phyloP scores from a whole-genome alignment of 2,329 filamentous ascomycete species.

The Pseudomassariella vexata region DNA sequence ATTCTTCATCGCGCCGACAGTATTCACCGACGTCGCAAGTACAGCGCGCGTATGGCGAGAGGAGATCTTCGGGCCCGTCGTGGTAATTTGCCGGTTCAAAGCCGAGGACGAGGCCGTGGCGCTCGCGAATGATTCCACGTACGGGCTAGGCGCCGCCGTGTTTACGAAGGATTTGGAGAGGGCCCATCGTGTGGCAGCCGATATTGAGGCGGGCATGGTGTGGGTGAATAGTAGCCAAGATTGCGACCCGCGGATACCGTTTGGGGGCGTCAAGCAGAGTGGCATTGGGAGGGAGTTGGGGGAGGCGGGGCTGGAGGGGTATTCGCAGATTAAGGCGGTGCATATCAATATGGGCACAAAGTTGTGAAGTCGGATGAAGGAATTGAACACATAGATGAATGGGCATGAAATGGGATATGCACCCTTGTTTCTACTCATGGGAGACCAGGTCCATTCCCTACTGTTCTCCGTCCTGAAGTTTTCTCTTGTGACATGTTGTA shows the following conservation, averaged over 20 bases:
- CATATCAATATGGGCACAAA: slow-evolving; percentile 5
- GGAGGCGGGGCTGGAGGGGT: slow-evolving; percentile 5
- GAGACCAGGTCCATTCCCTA: too few species aligned
- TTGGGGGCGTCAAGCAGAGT: slow-evolving; percentile 10
- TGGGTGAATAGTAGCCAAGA: slow-evolving; percentile 6
- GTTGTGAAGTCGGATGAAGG: too few species aligned
- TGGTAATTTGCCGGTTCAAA: slow-evolving; percentile 4
- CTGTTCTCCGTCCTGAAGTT: too few species aligned
- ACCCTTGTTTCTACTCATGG: too few species aligned
- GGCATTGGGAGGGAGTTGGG: slow-evolving; percentile 9
- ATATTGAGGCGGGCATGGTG: slow-evolving; percentile 37
- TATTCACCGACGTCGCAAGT: slow-evolving; percentile 6
- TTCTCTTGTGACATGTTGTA: too few species aligned
- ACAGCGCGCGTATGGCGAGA: slow-evolving; percentile 4
- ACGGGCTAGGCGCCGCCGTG: slow-evolving; percentile 44
- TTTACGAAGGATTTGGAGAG: slow-evolving; percentile 43
- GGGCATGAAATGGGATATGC: too few species aligned
- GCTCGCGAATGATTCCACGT: slow-evolving; percentile 29
- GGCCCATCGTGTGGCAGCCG: slow-evolving; percentile 28
- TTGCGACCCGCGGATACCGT: slow-evolving; percentile 6
- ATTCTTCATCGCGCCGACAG: slow-evolving; percentile 6
- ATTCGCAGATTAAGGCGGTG: slow-evolving; percentile 9
- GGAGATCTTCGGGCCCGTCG: slow-evolving; percentile 9
- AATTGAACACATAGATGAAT: too few species aligned
- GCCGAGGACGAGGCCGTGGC: slow-evolving; percentile 6